phyloP scores from a whole-genome alignment of 2,329 filamentous ascomycete species.

The Exophiala xenobiotica region DNA sequence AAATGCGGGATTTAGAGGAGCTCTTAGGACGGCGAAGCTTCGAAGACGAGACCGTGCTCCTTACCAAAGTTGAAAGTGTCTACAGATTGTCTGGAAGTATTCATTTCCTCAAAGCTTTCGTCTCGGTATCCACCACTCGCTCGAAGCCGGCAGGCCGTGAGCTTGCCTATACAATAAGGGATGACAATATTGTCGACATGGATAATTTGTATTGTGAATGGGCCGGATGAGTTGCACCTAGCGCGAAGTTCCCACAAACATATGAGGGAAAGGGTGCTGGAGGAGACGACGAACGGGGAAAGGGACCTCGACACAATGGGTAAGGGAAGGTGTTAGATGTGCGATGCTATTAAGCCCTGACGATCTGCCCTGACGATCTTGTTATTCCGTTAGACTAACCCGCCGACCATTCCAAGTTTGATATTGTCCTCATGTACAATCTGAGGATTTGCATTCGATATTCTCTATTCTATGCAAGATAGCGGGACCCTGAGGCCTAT shows the following conservation, averaged over 20 bases:
- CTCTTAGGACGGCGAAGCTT: background rate
- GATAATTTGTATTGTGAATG: background rate
- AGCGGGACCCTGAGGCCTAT: too few relatives aligned
- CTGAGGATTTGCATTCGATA: too few relatives aligned
- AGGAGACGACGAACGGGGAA: background rate
- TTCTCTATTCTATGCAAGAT: too few relatives aligned
- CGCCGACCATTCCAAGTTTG: too few relatives aligned
- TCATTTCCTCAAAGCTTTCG: background rate
- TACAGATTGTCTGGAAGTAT: background rate
- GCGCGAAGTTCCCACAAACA: background rate
- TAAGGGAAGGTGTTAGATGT: too few relatives aligned
- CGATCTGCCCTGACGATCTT: too few relatives aligned
- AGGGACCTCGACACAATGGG: background rate
- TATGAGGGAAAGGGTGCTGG: background rate
- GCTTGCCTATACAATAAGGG: background rate
- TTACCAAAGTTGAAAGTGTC: background rate
- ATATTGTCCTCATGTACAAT: too few relatives aligned
- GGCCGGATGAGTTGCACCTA: background rate
- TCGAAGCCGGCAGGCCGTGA: background rate
- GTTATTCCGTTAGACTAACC: too few relatives aligned
- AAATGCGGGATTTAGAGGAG: background rate
- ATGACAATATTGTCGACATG: background rate
- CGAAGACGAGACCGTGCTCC: background rate
- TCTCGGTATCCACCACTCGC: background rate
- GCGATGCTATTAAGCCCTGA: too few relatives aligned